Evolutionary conservation across 129 eudicot genomes (phyloP).

Genomic region (Flaveria trinervia): DNA sequence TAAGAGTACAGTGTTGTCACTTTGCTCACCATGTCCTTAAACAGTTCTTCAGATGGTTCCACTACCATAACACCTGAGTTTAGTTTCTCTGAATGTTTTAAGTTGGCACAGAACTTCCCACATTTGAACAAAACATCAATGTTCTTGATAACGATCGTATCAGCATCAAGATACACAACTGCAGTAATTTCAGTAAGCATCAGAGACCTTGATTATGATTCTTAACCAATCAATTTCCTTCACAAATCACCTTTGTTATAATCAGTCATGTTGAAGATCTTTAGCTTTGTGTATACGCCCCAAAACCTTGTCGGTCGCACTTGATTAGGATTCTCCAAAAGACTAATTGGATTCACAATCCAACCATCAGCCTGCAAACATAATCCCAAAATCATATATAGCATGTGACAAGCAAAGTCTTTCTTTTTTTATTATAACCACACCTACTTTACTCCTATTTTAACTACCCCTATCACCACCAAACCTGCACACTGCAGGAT

Average conservation of each 20-base stretch:
- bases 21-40: conserved; percentile 87
- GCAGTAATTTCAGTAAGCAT: conserved; percentile 25
- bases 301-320: conserved; percentile 93
- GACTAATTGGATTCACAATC: conserved; percentile 77
- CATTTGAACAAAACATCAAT: conserved; percentile 90
- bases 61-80: conserved; percentile 98
- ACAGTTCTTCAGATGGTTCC: conserved; percentile 80
- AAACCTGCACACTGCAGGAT: no score
- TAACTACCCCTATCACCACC: no score
- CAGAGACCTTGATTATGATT: background rate
- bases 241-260: conserved; percentile 68
- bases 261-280: conserved; percentile 87
- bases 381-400: background rate
- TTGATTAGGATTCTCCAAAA: conserved; percentile 85
- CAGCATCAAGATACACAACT: conserved; percentile 98
- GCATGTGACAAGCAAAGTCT: background rate
- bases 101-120: conserved; percentile 88
- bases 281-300: conserved; percentile 98
- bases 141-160: conserved; percentile 83
- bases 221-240: background rate
- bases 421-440: no score
- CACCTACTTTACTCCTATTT: background rate
- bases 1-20: conserved; percentile 71
- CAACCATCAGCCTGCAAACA: conserved; percentile 85
- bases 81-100: conserved; percentile 94